Evolutionary conservation across 495 filamentous ascomycete genomes (phyloP), one percentile per base, ranked within the genome.

Genomic region (Neurospora africana): DNA sequence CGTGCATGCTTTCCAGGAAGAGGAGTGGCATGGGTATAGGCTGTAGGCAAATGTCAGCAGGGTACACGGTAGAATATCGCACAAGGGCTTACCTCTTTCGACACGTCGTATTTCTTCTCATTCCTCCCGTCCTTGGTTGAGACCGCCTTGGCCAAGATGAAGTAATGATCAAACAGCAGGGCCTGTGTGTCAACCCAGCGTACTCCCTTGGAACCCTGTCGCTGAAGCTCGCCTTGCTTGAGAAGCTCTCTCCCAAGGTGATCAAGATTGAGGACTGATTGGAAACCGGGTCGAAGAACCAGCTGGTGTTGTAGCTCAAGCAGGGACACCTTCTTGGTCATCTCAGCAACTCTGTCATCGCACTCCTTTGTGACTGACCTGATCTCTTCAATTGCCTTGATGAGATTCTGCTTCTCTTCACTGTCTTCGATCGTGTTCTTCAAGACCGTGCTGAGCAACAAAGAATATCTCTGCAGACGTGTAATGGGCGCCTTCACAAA

Each of bases 1-100:
- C 95, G 72, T 93, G 91, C 47, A 91, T 89, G 76, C 91, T 95
- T 80, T 99, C 95, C 6, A 99, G 83, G 27, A 95, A 92, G 35
- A 99, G 83, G 39, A 99, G 85, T 76, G 97, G 93, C 94, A 98
- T 99, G 1, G 96, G 96, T 75, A 99, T 97, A 30, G 95, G 95
- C 89, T 90, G 70, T 33, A 19, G 30, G 13, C 23, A 69, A 37
- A 39, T 43, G 33, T 2, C 43, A 72, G 70, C 30, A 75, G 71
- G 35, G 72, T 73, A 72, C 72, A 11, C 39, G 10, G 37, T 69
- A 33, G 21, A 41, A 15, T 38, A 15, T 65, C 53, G 13, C 53
- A 47, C 13, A 38, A 30, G 13, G 21, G 79, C 90, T 83, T 83
- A 91, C 90, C 81, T 95, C 83, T 81, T 96, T 95, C 3, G 94